A percentile compares a stretch with the other conserved stretches of the same genome.
Conservation (phyloP, 306 rosid species). For the Spatholobus suberectus region DNA sequence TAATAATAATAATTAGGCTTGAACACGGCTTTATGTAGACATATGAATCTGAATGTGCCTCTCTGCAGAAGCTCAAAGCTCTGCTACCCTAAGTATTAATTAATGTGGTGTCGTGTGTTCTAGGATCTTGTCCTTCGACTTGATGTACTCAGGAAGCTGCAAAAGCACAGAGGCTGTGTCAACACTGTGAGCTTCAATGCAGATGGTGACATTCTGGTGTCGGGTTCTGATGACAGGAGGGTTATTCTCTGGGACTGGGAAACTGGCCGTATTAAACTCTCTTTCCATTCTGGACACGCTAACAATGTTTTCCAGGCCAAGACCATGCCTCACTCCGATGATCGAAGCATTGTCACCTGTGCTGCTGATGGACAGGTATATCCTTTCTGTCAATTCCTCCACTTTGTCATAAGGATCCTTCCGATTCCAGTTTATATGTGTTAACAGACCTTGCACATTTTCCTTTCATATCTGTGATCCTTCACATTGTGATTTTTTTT, state of each 20-base stretch:
- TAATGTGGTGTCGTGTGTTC: slow-evolving; percentile 6
- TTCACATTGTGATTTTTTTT: not conserved
- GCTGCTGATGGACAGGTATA: slow-evolving; percentile 96
- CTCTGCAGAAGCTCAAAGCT: not conserved
- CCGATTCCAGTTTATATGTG: not conserved
- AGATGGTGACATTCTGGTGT: slow-evolving; percentile 75
- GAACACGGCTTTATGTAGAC: not conserved
- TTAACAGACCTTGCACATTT: not conserved
- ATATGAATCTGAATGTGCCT: slow-evolving; percentile 20
- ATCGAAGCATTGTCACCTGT: slow-evolving; percentile 78
- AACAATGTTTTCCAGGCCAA: slow-evolving; percentile 87
- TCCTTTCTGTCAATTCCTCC: not conserved
- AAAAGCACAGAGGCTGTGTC: slow-evolving; percentile 83
- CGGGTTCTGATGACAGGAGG: slow-evolving; percentile 85
- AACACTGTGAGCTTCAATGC: slow-evolving; percentile 83
- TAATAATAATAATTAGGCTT: not conserved
- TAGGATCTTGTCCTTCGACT: slow-evolving; percentile 87
- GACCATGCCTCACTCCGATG: slow-evolving; percentile 77
- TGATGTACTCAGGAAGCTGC: slow-evolving; percentile 65
- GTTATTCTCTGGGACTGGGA: slow-evolving; percentile 93
- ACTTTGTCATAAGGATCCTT: not conserved
- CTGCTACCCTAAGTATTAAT: not conserved
- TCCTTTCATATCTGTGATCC: not conserved
- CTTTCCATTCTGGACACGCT: slow-evolving; percentile 71
- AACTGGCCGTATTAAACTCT: slow-evolving; percentile 54